Base-by-base conservation (phyloP, 1,284 basidiomycete genomes). In the Trametes pubescens region DNA sequence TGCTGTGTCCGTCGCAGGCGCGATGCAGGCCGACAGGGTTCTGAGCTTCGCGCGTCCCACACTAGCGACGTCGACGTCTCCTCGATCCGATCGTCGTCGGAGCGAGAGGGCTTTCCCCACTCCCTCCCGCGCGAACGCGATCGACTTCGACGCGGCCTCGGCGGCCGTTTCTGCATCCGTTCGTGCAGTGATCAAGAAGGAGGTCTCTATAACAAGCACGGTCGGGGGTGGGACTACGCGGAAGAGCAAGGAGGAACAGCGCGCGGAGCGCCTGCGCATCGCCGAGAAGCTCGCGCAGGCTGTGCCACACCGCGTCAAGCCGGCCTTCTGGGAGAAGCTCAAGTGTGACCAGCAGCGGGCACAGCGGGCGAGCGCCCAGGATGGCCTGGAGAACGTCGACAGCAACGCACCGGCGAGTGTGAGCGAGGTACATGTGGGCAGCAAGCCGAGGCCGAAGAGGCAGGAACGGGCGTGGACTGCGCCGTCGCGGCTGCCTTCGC, bases 221-320 rank as follows among this genome's bases (percentile, higher is more conserved):
- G 44, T 18, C 4, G 16, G 14, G 13, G 38, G 16, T 2, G 48
- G 46, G 46, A 43, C 22, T 24, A 29, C 26, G 47, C 11, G 47
- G 24, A 57, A 58, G 52, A 38, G 51, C 51, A 70, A 72, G 4
- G 69, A 68, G 4, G 59, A 71, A 47, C 69, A 65, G 29, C 73
- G 49, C 34, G 55, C 43, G 34, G 52, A 62, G 22, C 49, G 58
- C 52, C 49, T 60, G 14, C 65, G 54, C 34, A 72, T 76, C 46
- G 75, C 72, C 6, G 73, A 76, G 43, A 74, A 65, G 55, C 53
- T 79, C 48, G 67, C 70, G 13, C 62, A 65, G 2, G 77, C 76
- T 22, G 65, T 75, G 40, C 76, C 77, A 0, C 72, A 77, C 57
- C 65, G 75, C 14, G 71, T 69, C 40, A 37, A 38, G 24, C 61